Conservation (phyloP, 73 alveolate genomes). For the Urostyla sp. region DNA sequence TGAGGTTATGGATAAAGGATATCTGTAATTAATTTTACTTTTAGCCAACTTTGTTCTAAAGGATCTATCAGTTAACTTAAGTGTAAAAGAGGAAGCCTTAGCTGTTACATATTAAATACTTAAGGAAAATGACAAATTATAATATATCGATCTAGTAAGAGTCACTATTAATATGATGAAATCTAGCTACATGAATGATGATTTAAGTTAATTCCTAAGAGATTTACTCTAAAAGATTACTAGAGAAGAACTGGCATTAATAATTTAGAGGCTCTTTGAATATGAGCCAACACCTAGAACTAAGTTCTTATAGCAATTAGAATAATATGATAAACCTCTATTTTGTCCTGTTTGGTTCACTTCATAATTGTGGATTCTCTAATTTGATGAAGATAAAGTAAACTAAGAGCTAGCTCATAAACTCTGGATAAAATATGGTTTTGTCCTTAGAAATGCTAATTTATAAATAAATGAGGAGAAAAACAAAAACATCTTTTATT, state of each 20-base stretch:
- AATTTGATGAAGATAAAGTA: slow-evolving; percentile 61
- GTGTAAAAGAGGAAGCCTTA: slow-evolving; percentile 55
- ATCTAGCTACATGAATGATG: slow-evolving; percentile 29
- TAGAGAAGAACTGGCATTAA: slow-evolving; percentile 46
- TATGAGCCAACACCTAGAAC: slow-evolving; percentile 66
- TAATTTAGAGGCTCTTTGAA: slow-evolving; percentile 57
- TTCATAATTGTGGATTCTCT: slow-evolving; percentile 61
- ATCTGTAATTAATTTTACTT: slow-evolving; percentile 24
- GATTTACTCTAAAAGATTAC: slow-evolving; percentile 15
- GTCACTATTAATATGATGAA: slow-evolving; percentile 67
- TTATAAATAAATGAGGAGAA: background rate
- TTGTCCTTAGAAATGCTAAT: slow-evolving; percentile 27
- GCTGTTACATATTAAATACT: slow-evolving; percentile 29
- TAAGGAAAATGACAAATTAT: slow-evolving; percentile 9
- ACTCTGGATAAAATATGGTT: slow-evolving; percentile 65
- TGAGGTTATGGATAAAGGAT: slow-evolving; percentile 28
- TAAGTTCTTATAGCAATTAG: slow-evolving; percentile 40
- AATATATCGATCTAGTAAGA: slow-evolving; percentile 62
- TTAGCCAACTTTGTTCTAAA: slow-evolving; percentile 57
- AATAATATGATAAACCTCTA: slow-evolving; percentile 22
- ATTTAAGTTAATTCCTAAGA: slow-evolving; percentile 10
- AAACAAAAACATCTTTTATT: slow-evolving; percentile 20
- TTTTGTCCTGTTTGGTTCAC: slow-evolving; percentile 56
- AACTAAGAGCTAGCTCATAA: slow-evolving; percentile 28
- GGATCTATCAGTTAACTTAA: slow-evolving; percentile 22